Evolutionary conservation across 768 basidiomycete species (phyloP).

Genomic region (Boletus subcaerulescens): DNA sequence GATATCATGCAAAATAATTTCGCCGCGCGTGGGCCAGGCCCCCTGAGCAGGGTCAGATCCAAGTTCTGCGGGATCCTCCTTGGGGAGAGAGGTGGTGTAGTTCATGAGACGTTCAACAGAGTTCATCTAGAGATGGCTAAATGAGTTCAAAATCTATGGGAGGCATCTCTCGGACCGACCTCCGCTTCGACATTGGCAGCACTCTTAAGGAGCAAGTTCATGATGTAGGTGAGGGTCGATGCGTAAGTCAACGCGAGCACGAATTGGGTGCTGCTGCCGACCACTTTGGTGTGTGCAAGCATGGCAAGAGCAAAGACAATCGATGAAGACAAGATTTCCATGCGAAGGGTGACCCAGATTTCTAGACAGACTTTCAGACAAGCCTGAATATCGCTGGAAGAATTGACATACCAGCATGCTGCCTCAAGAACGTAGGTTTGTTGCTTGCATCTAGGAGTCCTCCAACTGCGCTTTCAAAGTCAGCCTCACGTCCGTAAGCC

Average conservation of each 20-base stretch:
- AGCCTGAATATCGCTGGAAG: not conserved
- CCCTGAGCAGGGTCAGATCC: slow-evolving; percentile 21
- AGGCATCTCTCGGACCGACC: slow-evolving; percentile 4
- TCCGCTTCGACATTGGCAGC: slow-evolving; percentile 28
- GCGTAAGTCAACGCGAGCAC: slow-evolving; percentile 30
- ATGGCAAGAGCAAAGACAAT: slow-evolving; percentile 24
- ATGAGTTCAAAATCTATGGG: not conserved
- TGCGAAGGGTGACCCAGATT: slow-evolving; percentile 32
- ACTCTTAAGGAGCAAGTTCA: slow-evolving; percentile 28
- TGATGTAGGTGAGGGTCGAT: slow-evolving; percentile 24
- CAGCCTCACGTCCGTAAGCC: slow-evolving; percentile 39
- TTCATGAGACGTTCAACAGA: slow-evolving; percentile 29
- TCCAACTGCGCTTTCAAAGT: slow-evolving; percentile 24
- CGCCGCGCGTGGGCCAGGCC: slow-evolving; percentile 43
- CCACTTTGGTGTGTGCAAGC: slow-evolving; percentile 26
- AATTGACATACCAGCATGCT: slow-evolving; percentile 21
- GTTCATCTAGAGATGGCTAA: slow-evolving; percentile 19
- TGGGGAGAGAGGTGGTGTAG: slow-evolving; percentile 23
- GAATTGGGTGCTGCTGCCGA: slow-evolving; percentile 24
- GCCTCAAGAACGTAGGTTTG: slow-evolving; percentile 27
- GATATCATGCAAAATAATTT: slow-evolving; percentile 60
- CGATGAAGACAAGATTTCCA: slow-evolving; percentile 29
- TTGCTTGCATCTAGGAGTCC: slow-evolving; percentile 25
- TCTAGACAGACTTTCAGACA: slow-evolving; percentile 13
- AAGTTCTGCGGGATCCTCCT: slow-evolving; percentile 21